Evolutionary conservation across 129 eudicot species (phyloP).

Genomic region (Dittrichia graveolens): DNA sequence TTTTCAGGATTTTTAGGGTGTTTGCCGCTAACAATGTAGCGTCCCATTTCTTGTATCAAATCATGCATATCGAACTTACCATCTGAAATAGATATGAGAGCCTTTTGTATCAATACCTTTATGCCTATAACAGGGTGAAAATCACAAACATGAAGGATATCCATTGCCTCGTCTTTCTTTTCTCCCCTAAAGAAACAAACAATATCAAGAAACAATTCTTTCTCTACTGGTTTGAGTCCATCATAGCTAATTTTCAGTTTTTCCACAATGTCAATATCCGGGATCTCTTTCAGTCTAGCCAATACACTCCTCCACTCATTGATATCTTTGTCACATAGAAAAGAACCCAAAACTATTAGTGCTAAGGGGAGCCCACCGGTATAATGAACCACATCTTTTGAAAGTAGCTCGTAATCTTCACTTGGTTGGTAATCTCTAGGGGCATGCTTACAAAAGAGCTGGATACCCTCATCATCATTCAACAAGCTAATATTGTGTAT

Average conservation of each 20-base stretch:
- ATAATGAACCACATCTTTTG: slow-evolving; percentile 11
- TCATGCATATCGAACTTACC: slow-evolving; percentile 15
- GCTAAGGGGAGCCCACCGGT: slow-evolving; percentile 18
- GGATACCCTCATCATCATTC: too few species aligned
- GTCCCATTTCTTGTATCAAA: slow-evolving; percentile 23
- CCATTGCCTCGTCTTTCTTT: not conserved
- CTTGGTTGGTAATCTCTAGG: not conserved
- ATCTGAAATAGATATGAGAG: slow-evolving; percentile 17
- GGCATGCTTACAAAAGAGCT: not conserved
- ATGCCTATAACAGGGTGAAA: slow-evolving; percentile 28
- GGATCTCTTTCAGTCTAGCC: slow-evolving; percentile 11
- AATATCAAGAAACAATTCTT: slow-evolving; percentile 15
- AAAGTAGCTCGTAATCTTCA: slow-evolving; percentile 9
- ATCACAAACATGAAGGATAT: slow-evolving; percentile 22
- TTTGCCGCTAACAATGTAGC: slow-evolving; percentile 9
- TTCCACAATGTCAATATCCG: not conserved
- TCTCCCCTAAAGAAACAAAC: slow-evolving; percentile 9
- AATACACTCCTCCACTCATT: slow-evolving; percentile 13
- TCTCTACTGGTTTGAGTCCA: not conserved
- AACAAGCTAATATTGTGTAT: too few species aligned
- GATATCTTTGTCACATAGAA: slow-evolving; percentile 10
- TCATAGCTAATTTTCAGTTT: slow-evolving; percentile 17
- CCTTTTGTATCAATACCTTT: slow-evolving; percentile 14
- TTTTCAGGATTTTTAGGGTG: not conserved
- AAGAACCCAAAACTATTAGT: not conserved